Base-by-base conservation (phyloP, 257 asterid genomes). In the Anisodus acutangulus region DNA sequence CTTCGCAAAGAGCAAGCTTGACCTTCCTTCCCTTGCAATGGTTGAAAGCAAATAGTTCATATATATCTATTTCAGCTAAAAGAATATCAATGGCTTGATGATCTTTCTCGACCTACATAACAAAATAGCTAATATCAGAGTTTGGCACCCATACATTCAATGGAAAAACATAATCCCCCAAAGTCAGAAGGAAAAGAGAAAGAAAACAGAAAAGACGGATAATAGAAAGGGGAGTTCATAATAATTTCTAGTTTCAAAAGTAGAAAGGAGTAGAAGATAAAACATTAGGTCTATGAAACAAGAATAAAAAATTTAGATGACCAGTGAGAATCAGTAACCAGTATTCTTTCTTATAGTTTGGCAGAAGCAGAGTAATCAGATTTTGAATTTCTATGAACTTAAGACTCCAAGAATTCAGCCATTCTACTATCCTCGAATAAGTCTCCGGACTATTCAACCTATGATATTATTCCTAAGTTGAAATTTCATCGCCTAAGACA, bases 1-100 rank as follows among this genome's bases (percentile, higher is more conserved):
- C 98, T 90, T 95, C 95, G 83, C 99, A 97, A 83, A 97, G 99
- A 63, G 98, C 97, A 87, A 97, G 99, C 92, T 95, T 93, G 86
- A 93, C 94, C 92, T 91, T 95, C 90, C 99, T 93, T 88, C 98
- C 97, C 85, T 93, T 93, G 84, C 99, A 97, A 87, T 95, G 99
- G 83, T 91, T 95, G 90, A 97, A 97, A 85, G 97, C 94, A 90
- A 95, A 97, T 58, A 97, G 94, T 90, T 97, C 99, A 85, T 97
- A 97, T 90, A 97, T 94, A 88, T 97, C 99, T 79, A 97, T 95
- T 90, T 97, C 99, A 86, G 98, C 98, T 64, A 97, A 95, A 84
- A 97, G 98, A 86, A 97, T 89, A 89, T 97, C 98, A 83, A 97
- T 81, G 60, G 99, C 95, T 39, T 93, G 93, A 91, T 95, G 98